Percentiles rank a stretch among this genome's conserved stretches.
Evolutionary conservation across 352 stramenopile genomes (phyloP).

Genomic region (Lagenidium sp.): DNA sequence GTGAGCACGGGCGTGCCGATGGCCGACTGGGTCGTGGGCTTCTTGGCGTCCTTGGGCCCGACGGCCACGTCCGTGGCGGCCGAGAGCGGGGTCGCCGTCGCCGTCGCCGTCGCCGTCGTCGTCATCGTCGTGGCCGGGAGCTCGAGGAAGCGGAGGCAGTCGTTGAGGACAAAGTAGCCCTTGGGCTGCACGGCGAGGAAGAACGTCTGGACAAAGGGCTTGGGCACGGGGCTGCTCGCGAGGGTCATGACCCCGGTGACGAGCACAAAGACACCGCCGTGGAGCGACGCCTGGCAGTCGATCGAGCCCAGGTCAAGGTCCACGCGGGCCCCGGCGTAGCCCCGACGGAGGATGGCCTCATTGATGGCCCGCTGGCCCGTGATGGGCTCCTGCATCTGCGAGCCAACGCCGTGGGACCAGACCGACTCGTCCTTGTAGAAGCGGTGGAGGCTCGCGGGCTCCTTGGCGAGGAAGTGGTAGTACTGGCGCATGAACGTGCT

Average conservation of each 20-base stretch:
- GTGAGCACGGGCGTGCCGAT: constrained; percentile 25
- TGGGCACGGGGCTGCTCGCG: constrained; percentile 26
- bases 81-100: constrained; percentile 11
- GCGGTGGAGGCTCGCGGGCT: constrained; percentile 75
- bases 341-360: constrained; percentile 71
- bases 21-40: constrained; percentile 13
- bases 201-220: constrained; percentile 85
- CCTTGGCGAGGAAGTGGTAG: constrained; percentile 82
- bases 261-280: constrained; percentile 71
- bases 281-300: constrained; percentile 71
- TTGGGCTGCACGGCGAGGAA: constrained; percentile 83
- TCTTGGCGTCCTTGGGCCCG: constrained; percentile 1
- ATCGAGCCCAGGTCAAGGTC: constrained; percentile 79
- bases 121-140: constrained; percentile 21
- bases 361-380: constrained; percentile 74
- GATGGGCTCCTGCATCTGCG: constrained; percentile 75
- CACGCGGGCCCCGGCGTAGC: constrained; percentile 67
- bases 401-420: constrained; percentile 75
- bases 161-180: constrained; percentile 85
- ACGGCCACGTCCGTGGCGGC: constrained; percentile 22
- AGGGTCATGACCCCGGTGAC: constrained; percentile 86
- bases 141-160: constrained; percentile 81
- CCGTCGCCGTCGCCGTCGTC: constrained; percentile 2
- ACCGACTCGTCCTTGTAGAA: constrained; percentile 85
- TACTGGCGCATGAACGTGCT: constrained; percentile 88